Conservation (phyloP, 2,329 filamentous ascomycete genomes). For the Trichophyton mentagrophytes region DNA sequence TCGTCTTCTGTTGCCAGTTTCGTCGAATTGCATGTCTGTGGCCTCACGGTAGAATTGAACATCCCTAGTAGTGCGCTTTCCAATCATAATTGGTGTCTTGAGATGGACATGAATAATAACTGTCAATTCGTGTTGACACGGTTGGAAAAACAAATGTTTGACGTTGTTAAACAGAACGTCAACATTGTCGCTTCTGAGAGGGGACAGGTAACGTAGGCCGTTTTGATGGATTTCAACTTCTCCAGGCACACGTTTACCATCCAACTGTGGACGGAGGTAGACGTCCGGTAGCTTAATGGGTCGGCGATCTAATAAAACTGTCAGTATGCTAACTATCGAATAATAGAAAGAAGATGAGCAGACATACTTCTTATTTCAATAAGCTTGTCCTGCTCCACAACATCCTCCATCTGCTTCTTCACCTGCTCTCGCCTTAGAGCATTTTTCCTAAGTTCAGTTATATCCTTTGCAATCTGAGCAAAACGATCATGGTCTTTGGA, state of each 20-base stretch:
- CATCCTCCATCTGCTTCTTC: conserved; percentile 99
- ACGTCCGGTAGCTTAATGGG: conserved; percentile 85
- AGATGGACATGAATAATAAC: conserved; percentile 97
- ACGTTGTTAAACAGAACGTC: conserved; percentile 97
- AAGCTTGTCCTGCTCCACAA: conserved; percentile 96
- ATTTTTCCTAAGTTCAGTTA: conserved; percentile 91
- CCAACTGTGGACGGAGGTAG: conserved; percentile 86
- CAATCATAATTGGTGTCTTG: conserved; percentile 94
- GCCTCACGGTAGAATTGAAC: conserved; percentile 97
- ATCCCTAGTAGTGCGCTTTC: conserved; percentile 98
- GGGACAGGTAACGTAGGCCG: conserved; percentile 86
- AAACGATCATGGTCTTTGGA: conserved; percentile 82
- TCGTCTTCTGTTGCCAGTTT: conserved; percentile 93
- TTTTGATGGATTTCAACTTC: conserved; percentile 98
- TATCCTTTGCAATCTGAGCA: conserved; percentile 80
- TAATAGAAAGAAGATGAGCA: background rate
- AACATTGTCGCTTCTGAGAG: conserved; percentile 68
- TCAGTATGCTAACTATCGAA: conserved; percentile 27
- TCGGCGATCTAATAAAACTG: conserved; percentile 55
- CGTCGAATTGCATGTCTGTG: conserved; percentile 96
- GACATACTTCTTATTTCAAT: conserved; percentile 76
- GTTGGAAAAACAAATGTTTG: conserved; percentile 97
- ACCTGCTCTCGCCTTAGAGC: conserved; percentile 86
- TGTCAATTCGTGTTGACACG: conserved; percentile 88
- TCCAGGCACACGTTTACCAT: conserved; percentile 91